These are phyloP conservation scores for Penicillium tannophilum DNA, from an alignment of 495 filamentous ascomycete genomes.

Conservation along the genomic window DNA sequence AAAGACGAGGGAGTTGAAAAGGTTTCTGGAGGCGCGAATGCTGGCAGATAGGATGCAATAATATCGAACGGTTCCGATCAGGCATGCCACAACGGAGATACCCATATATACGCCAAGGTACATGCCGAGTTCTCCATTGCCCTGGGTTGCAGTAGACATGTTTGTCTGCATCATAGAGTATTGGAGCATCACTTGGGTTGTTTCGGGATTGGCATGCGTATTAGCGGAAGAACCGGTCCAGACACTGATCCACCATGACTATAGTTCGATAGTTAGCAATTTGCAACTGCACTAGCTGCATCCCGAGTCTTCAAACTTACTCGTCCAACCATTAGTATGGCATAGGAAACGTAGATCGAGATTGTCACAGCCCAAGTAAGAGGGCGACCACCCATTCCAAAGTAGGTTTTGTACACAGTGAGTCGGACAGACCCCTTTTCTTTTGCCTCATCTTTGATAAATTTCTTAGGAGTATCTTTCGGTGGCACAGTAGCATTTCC, in stretches of 20 bases:
- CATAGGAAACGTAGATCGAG: slow-evolving; percentile 18
- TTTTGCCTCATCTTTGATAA: slow-evolving; percentile 71
- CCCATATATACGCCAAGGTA: slow-evolving; percentile 70
- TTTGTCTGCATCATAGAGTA: slow-evolving; percentile 20
- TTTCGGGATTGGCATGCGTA: slow-evolving; percentile 26
- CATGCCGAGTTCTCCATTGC: slow-evolving; percentile 44
- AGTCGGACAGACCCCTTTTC: slow-evolving; percentile 66
- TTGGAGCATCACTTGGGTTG: slow-evolving; percentile 20
- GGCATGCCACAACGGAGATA: slow-evolving; percentile 57
- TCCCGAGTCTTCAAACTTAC: slow-evolving; percentile 20
- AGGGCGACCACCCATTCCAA: slow-evolving; percentile 64
- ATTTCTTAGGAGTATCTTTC: slow-evolving; percentile 61
- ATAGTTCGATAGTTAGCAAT: slow-evolving; percentile 6
- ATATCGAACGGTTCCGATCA: slow-evolving; percentile 60
- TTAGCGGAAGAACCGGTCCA: slow-evolving; percentile 55
- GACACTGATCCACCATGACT: slow-evolving; percentile 70
- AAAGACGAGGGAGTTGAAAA: slow-evolving; percentile 66
- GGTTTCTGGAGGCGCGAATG: slow-evolving; percentile 60
- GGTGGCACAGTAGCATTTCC: slow-evolving; percentile 20
- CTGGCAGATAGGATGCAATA: slow-evolving; percentile 54
- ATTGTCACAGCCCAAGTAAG: slow-evolving; percentile 18
- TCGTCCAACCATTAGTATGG: slow-evolving; percentile 37
- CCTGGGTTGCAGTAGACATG: not conserved
- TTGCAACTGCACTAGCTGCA: not conserved
- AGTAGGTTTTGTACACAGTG: slow-evolving; percentile 63